These are phyloP conservation scores for Apiotrichum akiyoshidainum DNA, from an alignment of 1,284 basidiomycete species.

Conservation along the genomic window DNA sequence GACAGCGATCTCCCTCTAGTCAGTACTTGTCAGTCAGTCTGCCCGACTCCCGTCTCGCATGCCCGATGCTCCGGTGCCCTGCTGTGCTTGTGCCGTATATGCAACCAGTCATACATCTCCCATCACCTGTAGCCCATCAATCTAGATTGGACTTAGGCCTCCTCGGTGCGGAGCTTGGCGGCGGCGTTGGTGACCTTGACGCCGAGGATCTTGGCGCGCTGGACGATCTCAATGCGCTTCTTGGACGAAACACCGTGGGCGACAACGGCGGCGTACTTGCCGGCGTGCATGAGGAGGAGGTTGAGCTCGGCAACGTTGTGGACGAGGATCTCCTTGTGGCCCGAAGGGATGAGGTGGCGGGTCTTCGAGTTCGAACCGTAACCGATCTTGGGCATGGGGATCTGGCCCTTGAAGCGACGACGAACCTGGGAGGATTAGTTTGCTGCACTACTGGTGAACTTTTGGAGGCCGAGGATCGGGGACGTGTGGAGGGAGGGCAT, in stretches of 20 bases:
- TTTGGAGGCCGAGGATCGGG: not conserved
- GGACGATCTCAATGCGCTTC: slow-evolving; percentile 90
- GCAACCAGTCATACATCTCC: slow-evolving; percentile 24
- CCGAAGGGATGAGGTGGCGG: slow-evolving; percentile 88
- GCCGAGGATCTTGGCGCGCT: slow-evolving; percentile 80
- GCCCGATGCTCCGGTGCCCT: not conserved
- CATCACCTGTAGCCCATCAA: slow-evolving; percentile 5
- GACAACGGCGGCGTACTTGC: slow-evolving; percentile 92
- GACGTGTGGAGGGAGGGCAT: too few species aligned
- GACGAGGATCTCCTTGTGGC: slow-evolving; percentile 89
- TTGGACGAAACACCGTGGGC: slow-evolving; percentile 96
- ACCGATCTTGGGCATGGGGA: slow-evolving; percentile 82
- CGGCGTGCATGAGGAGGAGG: slow-evolving; percentile 96
- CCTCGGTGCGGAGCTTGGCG: slow-evolving; percentile 94
- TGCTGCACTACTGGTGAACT: not conserved
- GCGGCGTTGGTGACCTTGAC: slow-evolving; percentile 93
- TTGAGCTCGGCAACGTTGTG: slow-evolving; percentile 89
- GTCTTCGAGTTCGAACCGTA: slow-evolving; percentile 65
- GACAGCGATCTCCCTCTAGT: too few species aligned
- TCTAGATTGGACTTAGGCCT: slow-evolving; percentile 53
- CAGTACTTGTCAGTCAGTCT: too few species aligned
- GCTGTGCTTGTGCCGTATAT: slow-evolving; percentile 8
- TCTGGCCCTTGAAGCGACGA: slow-evolving; percentile 92
- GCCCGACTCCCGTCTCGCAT: too few species aligned
- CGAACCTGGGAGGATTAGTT: slow-evolving; percentile 52